A percentile compares a stretch with the other conserved stretches of the same genome.
Conservation (phyloP, 2,329 filamentous ascomycete species). For the Leptographium procerum region DNA sequence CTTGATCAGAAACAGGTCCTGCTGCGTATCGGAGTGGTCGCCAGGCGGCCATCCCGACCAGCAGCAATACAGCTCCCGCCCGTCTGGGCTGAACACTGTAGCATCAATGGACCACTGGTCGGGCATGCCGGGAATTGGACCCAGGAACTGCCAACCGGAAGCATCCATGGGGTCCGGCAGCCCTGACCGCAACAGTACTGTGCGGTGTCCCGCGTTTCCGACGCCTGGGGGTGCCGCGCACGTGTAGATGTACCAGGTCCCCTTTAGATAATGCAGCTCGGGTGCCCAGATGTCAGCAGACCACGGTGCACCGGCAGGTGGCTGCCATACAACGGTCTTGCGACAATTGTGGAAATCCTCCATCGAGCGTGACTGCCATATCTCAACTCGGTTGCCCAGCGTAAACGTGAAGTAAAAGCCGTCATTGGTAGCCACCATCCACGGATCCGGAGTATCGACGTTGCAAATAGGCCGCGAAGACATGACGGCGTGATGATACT, state of each 20-base stretch:
- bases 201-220: background rate
- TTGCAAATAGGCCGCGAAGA: conserved; percentile 18
- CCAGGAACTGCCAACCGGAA: conserved; percentile 12
- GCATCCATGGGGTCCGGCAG: conserved; percentile 1
- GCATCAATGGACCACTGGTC: conserved; percentile 15
- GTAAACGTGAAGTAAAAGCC: conserved; percentile 17
- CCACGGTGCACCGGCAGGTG: conserved; percentile 28
- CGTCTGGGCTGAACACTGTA: conserved; percentile 7
- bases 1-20: conserved; percentile 13
- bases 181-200: background rate
- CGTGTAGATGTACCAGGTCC: conserved; percentile 41
- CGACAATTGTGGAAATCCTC: conserved; percentile 18
- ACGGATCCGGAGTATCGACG: conserved; percentile 20
- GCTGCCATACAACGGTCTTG: conserved; percentile 22
- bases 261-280: conserved; percentile 38
- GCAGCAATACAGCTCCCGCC: conserved; percentile 11
- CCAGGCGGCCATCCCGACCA: conserved; percentile 14
- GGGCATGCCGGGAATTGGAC: conserved; percentile 12
- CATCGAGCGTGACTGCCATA: conserved; percentile 20
- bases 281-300: conserved; percentile 41
- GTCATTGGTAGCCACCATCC: conserved; percentile 17
- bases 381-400: conserved; percentile 22
- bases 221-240: conserved; percentile 4
- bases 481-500: conserved; percentile 10
- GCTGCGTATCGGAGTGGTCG: conserved; percentile 11